phyloP scores from a whole-genome alignment of 257 asterid genomes.

The Forsythia viridissima region DNA sequence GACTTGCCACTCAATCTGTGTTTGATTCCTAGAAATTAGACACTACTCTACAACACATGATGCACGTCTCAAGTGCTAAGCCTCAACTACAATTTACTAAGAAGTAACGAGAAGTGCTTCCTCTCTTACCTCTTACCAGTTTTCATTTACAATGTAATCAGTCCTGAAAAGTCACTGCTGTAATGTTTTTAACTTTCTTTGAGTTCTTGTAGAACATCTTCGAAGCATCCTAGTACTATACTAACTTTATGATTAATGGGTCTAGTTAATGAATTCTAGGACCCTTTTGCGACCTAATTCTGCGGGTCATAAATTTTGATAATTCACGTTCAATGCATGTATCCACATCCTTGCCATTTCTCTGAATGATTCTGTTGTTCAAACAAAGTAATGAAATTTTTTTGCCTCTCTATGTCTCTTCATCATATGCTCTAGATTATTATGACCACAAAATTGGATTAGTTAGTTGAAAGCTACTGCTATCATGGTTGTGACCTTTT shows the following conservation, averaged over 20 bases:
- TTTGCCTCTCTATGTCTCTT: not conserved
- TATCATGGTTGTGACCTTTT: not conserved
- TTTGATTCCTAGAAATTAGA: not conserved
- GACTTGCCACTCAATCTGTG: not conserved
- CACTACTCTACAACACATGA: not conserved
- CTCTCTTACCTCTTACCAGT: not conserved
- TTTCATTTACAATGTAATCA: not conserved
- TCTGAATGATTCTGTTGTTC: not conserved
- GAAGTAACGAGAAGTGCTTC: not conserved
- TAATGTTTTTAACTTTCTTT: not conserved
- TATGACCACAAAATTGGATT: not conserved
- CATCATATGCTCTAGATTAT: not conserved
- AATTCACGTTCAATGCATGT: not conserved
- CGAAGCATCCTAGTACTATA: not conserved
- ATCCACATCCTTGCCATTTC: not conserved
- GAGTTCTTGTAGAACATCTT: not conserved
- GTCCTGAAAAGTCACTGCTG: not conserved
- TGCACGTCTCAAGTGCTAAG: not conserved
- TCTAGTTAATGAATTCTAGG: not conserved
- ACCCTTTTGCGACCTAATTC: not conserved
- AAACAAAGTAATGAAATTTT: not conserved
- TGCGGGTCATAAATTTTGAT: not conserved
- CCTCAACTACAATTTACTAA: not conserved
- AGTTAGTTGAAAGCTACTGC: not conserved
- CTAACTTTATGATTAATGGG: not conserved